A percentile compares a stretch with the other conserved stretches of the same genome.
Evolutionary conservation across 352 stramenopile species (phyloP).

Genomic region (Globisporangium cederbergense): DNA sequence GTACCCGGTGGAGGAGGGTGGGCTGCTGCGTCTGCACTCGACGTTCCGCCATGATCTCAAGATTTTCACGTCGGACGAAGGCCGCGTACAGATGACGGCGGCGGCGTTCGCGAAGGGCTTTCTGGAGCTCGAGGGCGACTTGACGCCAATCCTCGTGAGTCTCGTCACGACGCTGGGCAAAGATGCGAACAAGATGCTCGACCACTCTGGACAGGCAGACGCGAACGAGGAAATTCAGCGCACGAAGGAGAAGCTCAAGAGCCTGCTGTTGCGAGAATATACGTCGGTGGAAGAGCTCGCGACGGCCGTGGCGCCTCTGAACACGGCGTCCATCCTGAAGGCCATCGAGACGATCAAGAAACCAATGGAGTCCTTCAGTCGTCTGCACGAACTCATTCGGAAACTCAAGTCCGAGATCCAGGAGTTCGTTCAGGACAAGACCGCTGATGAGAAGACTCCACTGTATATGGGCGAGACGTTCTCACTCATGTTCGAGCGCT

Average conservation of each 20-base stretch:
- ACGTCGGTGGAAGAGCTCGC: conserved; percentile 61
- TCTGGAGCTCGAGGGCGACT: conserved; percentile 97
- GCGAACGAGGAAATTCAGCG: conserved; percentile 90
- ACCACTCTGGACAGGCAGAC: conserved; percentile 97
- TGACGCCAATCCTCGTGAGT: conserved; percentile 99
- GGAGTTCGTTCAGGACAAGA: conserved; percentile 61
- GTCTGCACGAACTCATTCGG: conserved; percentile 74
- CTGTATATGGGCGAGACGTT: conserved; percentile 98
- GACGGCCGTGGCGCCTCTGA: conserved; percentile 59
- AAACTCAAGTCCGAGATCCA: conserved; percentile 78
- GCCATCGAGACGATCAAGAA: conserved; percentile 83
- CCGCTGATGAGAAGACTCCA: conserved; percentile 77
- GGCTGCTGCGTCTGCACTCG: conserved; percentile 97
- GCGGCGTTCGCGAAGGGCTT: conserved; percentile 99
- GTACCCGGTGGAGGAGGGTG: conserved; percentile 89
- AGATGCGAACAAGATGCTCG: conserved; percentile 96
- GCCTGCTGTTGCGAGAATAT: conserved; percentile 86
- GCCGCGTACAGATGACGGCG: conserved; percentile 99
- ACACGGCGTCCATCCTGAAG: conserved; percentile 72
- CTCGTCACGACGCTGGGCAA: conserved; percentile 87
- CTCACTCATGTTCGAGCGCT: conserved; percentile 90
- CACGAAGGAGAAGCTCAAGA: conserved; percentile 88
- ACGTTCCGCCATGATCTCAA: conserved; percentile 99
- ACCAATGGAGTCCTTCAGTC: conserved; percentile 63
- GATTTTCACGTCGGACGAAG: conserved; percentile 99